These are phyloP conservation scores for Parafenestella ontariensis DNA, from an alignment of 2,329 filamentous ascomycete species.

Conservation along the genomic window DNA sequence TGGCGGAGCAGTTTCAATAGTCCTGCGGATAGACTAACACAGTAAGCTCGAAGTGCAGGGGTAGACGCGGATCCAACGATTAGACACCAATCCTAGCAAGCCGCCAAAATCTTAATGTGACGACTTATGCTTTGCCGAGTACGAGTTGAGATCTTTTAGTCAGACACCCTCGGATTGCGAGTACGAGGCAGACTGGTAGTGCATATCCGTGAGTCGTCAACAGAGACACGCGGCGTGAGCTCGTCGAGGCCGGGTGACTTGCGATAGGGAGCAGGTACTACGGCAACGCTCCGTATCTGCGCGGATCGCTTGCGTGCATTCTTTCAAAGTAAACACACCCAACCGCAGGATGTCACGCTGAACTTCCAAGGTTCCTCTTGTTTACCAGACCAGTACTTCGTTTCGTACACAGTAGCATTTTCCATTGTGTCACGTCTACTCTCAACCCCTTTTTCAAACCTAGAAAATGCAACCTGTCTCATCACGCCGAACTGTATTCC, in stretches of 20 bases:
- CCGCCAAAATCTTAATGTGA: not conserved
- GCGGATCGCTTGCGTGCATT: not conserved
- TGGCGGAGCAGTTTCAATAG: constrained; percentile 2
- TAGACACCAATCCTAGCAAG: not conserved
- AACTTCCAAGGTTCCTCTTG: not conserved
- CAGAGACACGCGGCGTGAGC: not conserved
- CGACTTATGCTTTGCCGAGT: not conserved
- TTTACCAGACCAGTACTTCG: not conserved
- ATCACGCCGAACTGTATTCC: no score
- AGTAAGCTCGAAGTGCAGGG: not conserved
- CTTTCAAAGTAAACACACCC: not conserved
- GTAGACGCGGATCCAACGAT: not conserved
- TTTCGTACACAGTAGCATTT: not conserved
- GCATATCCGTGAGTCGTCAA: not conserved
- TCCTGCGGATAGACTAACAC: not conserved
- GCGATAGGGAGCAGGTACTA: not conserved
- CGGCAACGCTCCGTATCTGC: not conserved
- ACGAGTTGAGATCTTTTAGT: not conserved
- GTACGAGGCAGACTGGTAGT: not conserved
- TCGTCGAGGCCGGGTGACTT: not conserved
- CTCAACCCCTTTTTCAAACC: not conserved
- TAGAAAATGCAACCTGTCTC: no score
- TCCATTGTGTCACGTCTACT: not conserved
- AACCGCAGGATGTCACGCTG: not conserved
- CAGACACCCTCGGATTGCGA: no score